Evolutionary conservation across 2,329 filamentous ascomycete genomes (phyloP).

Genomic region (Penicillium digitatum): DNA sequence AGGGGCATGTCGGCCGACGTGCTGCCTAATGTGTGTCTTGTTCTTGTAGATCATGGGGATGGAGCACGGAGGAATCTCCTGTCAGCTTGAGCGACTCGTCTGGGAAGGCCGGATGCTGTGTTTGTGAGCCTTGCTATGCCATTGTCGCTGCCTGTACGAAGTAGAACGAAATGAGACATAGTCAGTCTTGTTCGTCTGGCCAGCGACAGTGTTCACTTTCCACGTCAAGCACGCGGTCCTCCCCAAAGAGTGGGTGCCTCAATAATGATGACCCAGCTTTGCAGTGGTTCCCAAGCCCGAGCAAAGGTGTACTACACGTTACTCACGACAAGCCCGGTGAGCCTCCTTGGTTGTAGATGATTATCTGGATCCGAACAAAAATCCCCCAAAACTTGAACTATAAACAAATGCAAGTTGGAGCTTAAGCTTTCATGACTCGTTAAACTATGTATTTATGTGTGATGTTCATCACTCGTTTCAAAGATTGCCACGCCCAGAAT

Average conservation of each 20-base stretch:
- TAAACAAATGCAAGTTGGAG: background rate
- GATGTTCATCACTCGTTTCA: slow-evolving; percentile 11
- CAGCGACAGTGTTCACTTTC: background rate
- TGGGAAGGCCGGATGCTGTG: background rate
- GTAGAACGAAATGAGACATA: background rate
- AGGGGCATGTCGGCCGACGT: background rate
- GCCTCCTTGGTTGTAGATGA: background rate
- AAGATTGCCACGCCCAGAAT: slow-evolving; percentile 25
- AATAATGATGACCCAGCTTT: background rate
- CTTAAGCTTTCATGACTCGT: slow-evolving; percentile 15
- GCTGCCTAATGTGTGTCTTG: background rate
- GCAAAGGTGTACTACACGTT: background rate
- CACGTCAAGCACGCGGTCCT: background rate
- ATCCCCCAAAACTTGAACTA: background rate
- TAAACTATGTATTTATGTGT: slow-evolving; percentile 13
- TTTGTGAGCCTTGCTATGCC: background rate
- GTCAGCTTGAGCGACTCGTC: background rate
- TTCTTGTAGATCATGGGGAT: background rate
- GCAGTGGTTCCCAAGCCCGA: background rate
- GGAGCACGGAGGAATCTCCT: background rate
- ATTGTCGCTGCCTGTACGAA: background rate
- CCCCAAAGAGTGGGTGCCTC: background rate
- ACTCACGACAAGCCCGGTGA: background rate
- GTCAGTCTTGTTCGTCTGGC: background rate
- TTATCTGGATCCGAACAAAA: background rate